Evolutionary conservation across 176 grass and related monocot genomes (phyloP).

Genomic region (Luzula sylvatica): DNA sequence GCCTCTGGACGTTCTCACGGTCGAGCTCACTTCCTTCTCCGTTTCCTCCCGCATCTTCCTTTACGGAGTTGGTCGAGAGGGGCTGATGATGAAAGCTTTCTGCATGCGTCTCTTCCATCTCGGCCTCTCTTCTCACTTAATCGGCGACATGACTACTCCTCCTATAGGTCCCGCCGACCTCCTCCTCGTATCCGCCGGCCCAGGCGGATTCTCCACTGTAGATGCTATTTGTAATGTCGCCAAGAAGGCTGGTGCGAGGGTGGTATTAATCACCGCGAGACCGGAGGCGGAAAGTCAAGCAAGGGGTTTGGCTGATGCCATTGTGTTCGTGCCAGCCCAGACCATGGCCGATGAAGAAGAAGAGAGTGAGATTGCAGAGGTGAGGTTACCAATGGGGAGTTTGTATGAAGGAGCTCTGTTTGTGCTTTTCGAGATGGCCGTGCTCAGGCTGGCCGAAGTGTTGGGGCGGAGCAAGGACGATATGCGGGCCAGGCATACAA

Average conservation of each 20-base stretch:
- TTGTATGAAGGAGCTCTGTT: slow-evolving; percentile 87
- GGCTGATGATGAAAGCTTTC: slow-evolving; percentile 78
- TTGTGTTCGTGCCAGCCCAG: slow-evolving; percentile 56
- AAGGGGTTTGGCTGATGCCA: slow-evolving; percentile 34
- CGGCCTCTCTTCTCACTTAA: slow-evolving; percentile 48
- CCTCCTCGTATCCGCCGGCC: slow-evolving; percentile 63
- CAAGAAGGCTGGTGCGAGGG: slow-evolving; percentile 40
- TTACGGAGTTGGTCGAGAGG: slow-evolving; percentile 93
- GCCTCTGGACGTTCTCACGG: slow-evolving; percentile 25
- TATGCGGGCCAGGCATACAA: slow-evolving; percentile 57
- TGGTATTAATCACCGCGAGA: slow-evolving; percentile 56
- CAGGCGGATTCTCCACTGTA: slow-evolving; percentile 77
- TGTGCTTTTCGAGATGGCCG: slow-evolving; percentile 94
- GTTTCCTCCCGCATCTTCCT: slow-evolving; percentile 46
- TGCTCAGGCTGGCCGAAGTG: slow-evolving; percentile 38
- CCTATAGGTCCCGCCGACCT: slow-evolving; percentile 32
- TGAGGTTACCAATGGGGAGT: slow-evolving; percentile 90
- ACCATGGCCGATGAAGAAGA: slow-evolving; percentile 65
- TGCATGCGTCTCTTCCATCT: slow-evolving; percentile 96
- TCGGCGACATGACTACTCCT: slow-evolving; percentile 62
- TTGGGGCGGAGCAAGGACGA: slow-evolving; percentile 42
- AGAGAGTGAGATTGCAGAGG: neutral
- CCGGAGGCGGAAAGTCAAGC: slow-evolving; percentile 29
- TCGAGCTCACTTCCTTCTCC: slow-evolving; percentile 27
- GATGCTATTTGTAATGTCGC: slow-evolving; percentile 69